These are phyloP conservation scores for Coemansia aciculifera DNA, from an alignment of 192 early-diverging fungal genomes.

Conservation along the genomic window DNA sequence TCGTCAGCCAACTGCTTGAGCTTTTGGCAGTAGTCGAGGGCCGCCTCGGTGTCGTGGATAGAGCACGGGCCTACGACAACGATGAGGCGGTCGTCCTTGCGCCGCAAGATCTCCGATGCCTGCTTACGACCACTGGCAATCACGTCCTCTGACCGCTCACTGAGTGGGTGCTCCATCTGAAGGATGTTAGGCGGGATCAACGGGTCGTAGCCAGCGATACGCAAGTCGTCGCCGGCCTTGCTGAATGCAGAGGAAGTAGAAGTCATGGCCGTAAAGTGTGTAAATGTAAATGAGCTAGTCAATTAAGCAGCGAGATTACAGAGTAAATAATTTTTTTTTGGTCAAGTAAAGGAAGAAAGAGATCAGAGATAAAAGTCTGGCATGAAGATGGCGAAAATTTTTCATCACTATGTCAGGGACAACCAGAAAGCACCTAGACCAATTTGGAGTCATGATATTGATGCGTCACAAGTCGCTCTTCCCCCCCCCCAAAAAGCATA, in stretches of 20 bases:
- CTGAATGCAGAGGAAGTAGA: slow-evolving; percentile 52
- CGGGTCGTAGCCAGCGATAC: slow-evolving; percentile 86
- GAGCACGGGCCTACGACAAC: slow-evolving; percentile 95
- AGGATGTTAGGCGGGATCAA: slow-evolving; percentile 89
- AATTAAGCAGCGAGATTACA: background rate
- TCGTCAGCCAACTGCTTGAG: slow-evolving; percentile 64
- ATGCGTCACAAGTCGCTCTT: slow-evolving; percentile 8
- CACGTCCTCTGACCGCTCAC: slow-evolving; percentile 49
- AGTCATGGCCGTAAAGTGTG: slow-evolving; percentile 20
- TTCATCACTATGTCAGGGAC: background rate
- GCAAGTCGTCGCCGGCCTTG: slow-evolving; percentile 76
- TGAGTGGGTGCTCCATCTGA: slow-evolving; percentile 77
- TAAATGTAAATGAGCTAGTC: background rate
- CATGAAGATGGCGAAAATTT: background rate
- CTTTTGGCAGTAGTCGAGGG: slow-evolving; percentile 76
- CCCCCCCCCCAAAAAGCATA: background rate
- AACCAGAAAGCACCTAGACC: background rate
- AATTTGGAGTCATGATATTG: background rate
- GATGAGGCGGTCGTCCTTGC: slow-evolving; percentile 83
- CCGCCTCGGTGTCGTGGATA: slow-evolving; percentile 89
- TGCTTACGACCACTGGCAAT: slow-evolving; percentile 60
- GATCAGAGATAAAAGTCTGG: background rate
- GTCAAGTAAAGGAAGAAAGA: background rate
- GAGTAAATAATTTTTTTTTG: background rate
- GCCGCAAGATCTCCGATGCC: slow-evolving; percentile 72